Conservation (phyloP, 805 yeast species). For the Kuraishia hungarica region DNA sequence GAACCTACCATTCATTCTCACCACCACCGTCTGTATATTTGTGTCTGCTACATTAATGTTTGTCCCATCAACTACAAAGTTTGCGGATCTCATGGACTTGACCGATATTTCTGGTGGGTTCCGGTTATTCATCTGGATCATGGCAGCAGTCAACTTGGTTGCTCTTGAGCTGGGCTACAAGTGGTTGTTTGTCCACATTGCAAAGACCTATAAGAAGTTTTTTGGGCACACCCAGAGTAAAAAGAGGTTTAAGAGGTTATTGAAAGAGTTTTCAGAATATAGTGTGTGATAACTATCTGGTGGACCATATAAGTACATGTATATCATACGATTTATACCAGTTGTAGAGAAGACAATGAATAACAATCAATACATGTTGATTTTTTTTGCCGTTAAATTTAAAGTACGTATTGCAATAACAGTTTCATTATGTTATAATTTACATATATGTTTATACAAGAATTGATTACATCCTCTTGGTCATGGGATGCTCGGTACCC, state of each 20-base stretch:
- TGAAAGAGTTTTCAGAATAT: slow-evolving; percentile 13
- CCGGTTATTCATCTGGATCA: slow-evolving; percentile 38
- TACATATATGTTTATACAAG: too few relatives aligned
- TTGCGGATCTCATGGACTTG: slow-evolving; percentile 70
- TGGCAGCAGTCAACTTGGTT: slow-evolving; percentile 41
- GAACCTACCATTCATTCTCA: slow-evolving; percentile 64
- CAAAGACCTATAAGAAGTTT: slow-evolving; percentile 28
- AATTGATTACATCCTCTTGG: too few relatives aligned
- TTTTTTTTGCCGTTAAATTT: too few relatives aligned
- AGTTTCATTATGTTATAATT: too few relatives aligned
- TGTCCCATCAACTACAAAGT: slow-evolving; percentile 37
- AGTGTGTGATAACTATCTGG: neutral
- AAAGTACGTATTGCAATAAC: too few relatives aligned
- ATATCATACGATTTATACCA: neutral
- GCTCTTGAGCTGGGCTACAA: slow-evolving; percentile 37
- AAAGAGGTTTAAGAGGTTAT: slow-evolving; percentile 29
- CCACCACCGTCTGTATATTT: slow-evolving; percentile 40
- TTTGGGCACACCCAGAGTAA: slow-evolving; percentile 21
- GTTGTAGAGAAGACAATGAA: too few relatives aligned
- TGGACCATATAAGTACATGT: neutral
- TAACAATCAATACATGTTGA: too few relatives aligned
- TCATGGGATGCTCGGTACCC: too few relatives aligned
- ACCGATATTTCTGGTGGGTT: slow-evolving; percentile 47
- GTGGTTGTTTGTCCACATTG: slow-evolving; percentile 30
- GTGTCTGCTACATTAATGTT: slow-evolving; percentile 49